A percentile compares a stretch with the other conserved stretches of the same genome.
Evolutionary conservation across 1,284 basidiomycete genomes (phyloP).

Genomic region (Meripilus lineatus): DNA sequence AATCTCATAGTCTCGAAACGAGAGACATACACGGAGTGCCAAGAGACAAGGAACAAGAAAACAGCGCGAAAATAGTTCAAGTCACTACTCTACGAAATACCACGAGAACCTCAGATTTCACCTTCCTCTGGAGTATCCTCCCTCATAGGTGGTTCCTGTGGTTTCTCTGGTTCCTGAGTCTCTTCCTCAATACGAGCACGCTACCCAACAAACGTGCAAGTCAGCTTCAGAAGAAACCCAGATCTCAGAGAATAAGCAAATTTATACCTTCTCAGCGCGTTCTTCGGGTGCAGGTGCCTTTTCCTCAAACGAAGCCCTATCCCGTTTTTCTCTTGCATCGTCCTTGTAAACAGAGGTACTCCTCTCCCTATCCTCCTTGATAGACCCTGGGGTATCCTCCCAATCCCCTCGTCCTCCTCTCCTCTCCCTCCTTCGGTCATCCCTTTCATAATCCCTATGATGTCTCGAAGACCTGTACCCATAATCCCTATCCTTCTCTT

Average conservation of each 20-base stretch:
- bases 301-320: slow-evolving; percentile 34
- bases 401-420: slow-evolving; percentile 30
- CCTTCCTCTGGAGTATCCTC: slow-evolving; percentile 78
- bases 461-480: slow-evolving; percentile 26
- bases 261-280: slow-evolving; percentile 58
- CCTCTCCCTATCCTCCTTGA: slow-evolving; percentile 42
- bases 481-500: slow-evolving; percentile 31
- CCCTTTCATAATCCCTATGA: slow-evolving; percentile 43
- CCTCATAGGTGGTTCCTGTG: slow-evolving; percentile 32
- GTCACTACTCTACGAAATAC: too few relatives aligned
- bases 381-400: slow-evolving; percentile 35
- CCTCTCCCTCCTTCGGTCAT: slow-evolving; percentile 32
- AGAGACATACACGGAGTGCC: slow-evolving; percentile 3
- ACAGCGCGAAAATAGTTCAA: too few relatives aligned
- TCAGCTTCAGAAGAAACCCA: slow-evolving; percentile 2
- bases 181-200: slow-evolving; percentile 49
- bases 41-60: neutral
- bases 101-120: slow-evolving; percentile 48
- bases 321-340: slow-evolving; percentile 41
- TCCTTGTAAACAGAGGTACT: slow-evolving; percentile 45
- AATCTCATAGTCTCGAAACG: neutral
- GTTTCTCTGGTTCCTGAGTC: slow-evolving; percentile 21
- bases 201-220: slow-evolving; percentile 28
- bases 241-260: slow-evolving; percentile 8
- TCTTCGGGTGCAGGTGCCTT: slow-evolving; percentile 38